Evolutionary conservation across 129 eudicot genomes (phyloP), one percentile per base, ranked within the genome.

Genomic region (Saussurea involucrata): DNA sequence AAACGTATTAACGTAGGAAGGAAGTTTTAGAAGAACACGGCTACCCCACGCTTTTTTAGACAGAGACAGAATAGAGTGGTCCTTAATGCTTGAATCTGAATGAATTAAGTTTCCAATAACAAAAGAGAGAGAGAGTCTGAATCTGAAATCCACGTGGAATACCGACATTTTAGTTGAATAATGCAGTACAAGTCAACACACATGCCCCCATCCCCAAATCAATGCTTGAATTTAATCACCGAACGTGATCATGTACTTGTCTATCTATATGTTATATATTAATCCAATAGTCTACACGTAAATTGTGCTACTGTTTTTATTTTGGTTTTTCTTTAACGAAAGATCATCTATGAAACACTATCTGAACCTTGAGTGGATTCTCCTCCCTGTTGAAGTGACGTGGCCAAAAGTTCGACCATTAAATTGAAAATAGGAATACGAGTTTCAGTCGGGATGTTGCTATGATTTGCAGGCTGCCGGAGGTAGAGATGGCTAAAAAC

Each of bases 1-100:
- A 42, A 72, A 4, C 79, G 83, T 73, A 65, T 60, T 29, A 72
- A 4, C 79, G 83, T 73, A 65, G 73, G 65, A 12, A 15, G 25
- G 12, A 46, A 49, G n/a, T 37, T 20, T 6, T 27, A 33, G 8
- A 29, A 17, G 5, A 21, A 80, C 78, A 72, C 68, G 74, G 73
- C 27, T 17, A 64, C 68, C 9, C 55, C 46, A 73, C 71, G 36
- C 74, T 80, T 64, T 27, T 66, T 65, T 3, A 79, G 42, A 42
- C 5, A 3, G 73, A 81, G 61, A 17, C 61, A 81, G 75, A 70
- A 80, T 80, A 6, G 18, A 57, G 24, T 17, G 68, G 27, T 60
- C 80, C 75, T 67, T 37, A 0, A 49, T 13, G 32, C 44, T 36
- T 80, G 75, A 58, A 68, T 75, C 75, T 57, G 69, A 80, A 75